Evolutionary conservation across 768 basidiomycete species (phyloP), one percentile per base, ranked within the genome.

Genomic region (Kockovaella imperatae): DNA sequence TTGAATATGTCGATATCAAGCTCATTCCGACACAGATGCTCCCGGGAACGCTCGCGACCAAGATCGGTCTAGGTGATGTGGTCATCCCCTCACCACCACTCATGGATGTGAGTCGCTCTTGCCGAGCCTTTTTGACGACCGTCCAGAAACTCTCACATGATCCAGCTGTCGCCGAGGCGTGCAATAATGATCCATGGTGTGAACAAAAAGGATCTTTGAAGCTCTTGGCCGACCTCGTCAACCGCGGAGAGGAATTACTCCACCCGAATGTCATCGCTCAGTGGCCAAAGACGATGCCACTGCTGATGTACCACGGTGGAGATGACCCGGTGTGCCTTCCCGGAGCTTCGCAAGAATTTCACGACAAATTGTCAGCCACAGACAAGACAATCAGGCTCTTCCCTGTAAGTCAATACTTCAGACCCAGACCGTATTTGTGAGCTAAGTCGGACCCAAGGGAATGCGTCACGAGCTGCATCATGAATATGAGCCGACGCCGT

Each of bases 381-480:
- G 56, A 58, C 32, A 66, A 66, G 50, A 50, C 20, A n/a, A 39
- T 58, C 15, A 47, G 62, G 29, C 47, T 52, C n/a, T 43, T 66
- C 39, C 36, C 50, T 42, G 64, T 66, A 47, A 47, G 61, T 51
- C 23, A 5, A 13, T 13, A 17, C 2, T 10, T 2, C 14, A 10
- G 17, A 31, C 10, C 39, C 18, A 25, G 41, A 31, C 45, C 14
- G 11, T 15, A n/a, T 29, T 6, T 39, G 11, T 14, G 42, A 38
- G 42, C 54, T 54, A 25, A 44, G 13, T 44, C 18, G 24, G 8
- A 14, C 14, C 31, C 11, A 28, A 67, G 61, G 64, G 59, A 1
- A 61, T 63, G 57, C 51, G 52, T 17, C 65, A 67, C 32, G 65
- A 67, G 45, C 50, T 59, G 1, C 65, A 67, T 35, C 59, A 67